Percentiles rank a stretch among this genome's conserved stretches.
Evolutionary conservation across 2,329 filamentous ascomycete species (phyloP).

Genomic region (Hyphodiscus sp.): DNA sequence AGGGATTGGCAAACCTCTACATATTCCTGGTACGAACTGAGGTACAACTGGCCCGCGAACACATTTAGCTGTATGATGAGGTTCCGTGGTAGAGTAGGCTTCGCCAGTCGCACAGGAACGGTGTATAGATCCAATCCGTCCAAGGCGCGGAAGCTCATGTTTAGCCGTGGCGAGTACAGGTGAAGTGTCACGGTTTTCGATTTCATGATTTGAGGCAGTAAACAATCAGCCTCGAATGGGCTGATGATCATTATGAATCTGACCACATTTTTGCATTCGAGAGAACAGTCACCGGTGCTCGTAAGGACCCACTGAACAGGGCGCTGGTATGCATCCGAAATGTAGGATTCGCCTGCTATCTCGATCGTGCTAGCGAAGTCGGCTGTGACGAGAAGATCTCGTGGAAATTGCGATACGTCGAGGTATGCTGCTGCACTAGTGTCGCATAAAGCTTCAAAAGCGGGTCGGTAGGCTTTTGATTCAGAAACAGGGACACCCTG

Average conservation of each 20-base stretch:
- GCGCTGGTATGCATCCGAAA: conserved; percentile 42
- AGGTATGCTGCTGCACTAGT: conserved; percentile 36
- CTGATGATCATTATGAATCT: conserved; percentile 43
- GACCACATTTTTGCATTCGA: conserved; percentile 4
- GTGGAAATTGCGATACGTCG: conserved; percentile 31
- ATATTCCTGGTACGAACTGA: conserved; percentile 50
- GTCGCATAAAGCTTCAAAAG: conserved; percentile 37
- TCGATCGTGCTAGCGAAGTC: conserved; percentile 46
- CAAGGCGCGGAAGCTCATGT: conserved; percentile 33
- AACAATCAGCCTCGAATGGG: conserved; percentile 50
- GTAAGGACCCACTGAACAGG: conserved; percentile 50
- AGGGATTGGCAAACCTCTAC: conserved; percentile 43
- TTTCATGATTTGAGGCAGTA: conserved; percentile 36
- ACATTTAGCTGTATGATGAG: conserved; percentile 48
- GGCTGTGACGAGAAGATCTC: conserved; percentile 38
- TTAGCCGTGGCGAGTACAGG: conserved; percentile 43
- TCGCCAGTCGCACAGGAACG: conserved; percentile 24
- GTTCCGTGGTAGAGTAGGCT: conserved; percentile 14
- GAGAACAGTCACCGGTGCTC: conserved; percentile 2
- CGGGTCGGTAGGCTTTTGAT: conserved; percentile 35
- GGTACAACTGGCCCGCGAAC: conserved; percentile 63
- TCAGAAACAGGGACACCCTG: conserved; percentile 28
- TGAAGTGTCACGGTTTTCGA: conserved; percentile 38
- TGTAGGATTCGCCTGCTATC: neutral
- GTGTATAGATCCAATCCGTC: conserved; percentile 42